phyloP scores from a whole-genome alignment of 768 basidiomycete species.

The Russula sp. region DNA sequence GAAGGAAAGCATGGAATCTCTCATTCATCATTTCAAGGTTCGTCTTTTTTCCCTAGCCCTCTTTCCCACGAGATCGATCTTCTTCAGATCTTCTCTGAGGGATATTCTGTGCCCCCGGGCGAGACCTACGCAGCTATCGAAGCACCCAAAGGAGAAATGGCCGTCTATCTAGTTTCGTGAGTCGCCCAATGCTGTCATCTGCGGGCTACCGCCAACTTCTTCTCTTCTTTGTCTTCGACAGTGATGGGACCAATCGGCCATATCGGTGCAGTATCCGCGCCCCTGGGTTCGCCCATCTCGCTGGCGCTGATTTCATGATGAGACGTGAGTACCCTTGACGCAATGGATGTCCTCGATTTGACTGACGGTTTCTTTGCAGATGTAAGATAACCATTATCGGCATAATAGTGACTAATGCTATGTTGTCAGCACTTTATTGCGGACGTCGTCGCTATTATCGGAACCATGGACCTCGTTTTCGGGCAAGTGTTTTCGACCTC shows the following conservation, averaged over 20 bases:
- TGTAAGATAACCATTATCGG: conserved; percentile 28
- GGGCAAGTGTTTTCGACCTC: conserved; percentile 50
- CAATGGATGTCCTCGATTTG: conserved; percentile 5
- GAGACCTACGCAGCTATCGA: conserved; percentile 98
- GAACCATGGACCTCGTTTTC: conserved; percentile 97
- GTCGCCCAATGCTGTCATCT: conserved; percentile 27
- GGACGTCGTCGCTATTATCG: conserved; percentile 94
- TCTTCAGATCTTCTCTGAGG: conserved; percentile 84
- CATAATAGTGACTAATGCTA: conserved; percentile 12
- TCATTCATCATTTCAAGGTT: conserved; percentile 98
- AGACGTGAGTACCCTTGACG: conserved; percentile 51
- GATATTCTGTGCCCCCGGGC: conserved; percentile 91
- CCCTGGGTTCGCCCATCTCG: conserved; percentile 92
- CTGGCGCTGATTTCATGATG: conserved; percentile 98
- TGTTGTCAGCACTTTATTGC: conserved; percentile 71
- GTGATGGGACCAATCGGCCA: conserved; percentile 91
- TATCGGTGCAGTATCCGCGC: conserved; percentile 97
- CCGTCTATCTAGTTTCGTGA: conserved; percentile 92
- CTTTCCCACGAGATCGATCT: not conserved
- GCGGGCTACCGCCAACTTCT: not conserved
- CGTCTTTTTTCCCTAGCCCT: not conserved
- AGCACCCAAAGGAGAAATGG: conserved; percentile 99
- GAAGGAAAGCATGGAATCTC: conserved; percentile 98
- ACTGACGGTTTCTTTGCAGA: conserved; percentile 26
- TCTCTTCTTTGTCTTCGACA: conserved; percentile 25